These are phyloP conservation scores for Dioscorea alata DNA, from an alignment of 106 monocot species.

Conservation along the genomic window DNA sequence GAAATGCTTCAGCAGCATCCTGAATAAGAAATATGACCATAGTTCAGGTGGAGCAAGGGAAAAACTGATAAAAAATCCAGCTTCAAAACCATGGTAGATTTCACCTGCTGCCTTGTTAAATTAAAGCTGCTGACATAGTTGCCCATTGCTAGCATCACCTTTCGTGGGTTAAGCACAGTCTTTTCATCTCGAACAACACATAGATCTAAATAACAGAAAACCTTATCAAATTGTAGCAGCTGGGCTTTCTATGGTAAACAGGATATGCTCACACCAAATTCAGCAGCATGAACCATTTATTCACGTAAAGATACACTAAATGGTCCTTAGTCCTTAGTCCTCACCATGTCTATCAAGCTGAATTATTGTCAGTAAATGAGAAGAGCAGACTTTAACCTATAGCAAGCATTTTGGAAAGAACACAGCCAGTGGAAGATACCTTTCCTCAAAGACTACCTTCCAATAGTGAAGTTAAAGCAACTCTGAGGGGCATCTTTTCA, in stretches of 20 bases:
- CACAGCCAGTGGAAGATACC: neutral
- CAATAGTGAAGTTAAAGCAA: slow-evolving; percentile 57
- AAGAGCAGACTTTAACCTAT: neutral
- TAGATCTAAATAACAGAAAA: slow-evolving; percentile 44
- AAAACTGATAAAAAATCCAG: neutral
- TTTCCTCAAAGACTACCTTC: slow-evolving; percentile 39
- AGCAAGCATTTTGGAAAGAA: neutral
- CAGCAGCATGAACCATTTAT: too few relatives aligned
- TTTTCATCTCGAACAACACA: slow-evolving; percentile 36
- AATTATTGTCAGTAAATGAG: neutral
- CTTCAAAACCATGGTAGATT: neutral
- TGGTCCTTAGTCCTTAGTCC: too few relatives aligned
- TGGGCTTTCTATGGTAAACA: too few relatives aligned
- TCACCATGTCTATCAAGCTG: too few relatives aligned
- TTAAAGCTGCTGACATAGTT: slow-evolving; percentile 56
- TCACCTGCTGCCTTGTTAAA: slow-evolving; percentile 79
- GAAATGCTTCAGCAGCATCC: slow-evolving; percentile 93
- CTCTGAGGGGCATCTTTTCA: slow-evolving; percentile 55
- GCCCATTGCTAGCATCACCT: slow-evolving; percentile 65
- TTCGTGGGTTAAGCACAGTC: slow-evolving; percentile 50
- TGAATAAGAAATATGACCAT: slow-evolving; percentile 19
- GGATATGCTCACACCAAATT: too few relatives aligned
- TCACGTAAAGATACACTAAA: too few relatives aligned
- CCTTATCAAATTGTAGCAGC: neutral
- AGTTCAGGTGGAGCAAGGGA: neutral